A percentile compares a stretch with the other conserved stretches of the same genome.
Evolutionary conservation across 495 filamentous ascomycete species (phyloP).

Genomic region (Penicillium lividum): DNA sequence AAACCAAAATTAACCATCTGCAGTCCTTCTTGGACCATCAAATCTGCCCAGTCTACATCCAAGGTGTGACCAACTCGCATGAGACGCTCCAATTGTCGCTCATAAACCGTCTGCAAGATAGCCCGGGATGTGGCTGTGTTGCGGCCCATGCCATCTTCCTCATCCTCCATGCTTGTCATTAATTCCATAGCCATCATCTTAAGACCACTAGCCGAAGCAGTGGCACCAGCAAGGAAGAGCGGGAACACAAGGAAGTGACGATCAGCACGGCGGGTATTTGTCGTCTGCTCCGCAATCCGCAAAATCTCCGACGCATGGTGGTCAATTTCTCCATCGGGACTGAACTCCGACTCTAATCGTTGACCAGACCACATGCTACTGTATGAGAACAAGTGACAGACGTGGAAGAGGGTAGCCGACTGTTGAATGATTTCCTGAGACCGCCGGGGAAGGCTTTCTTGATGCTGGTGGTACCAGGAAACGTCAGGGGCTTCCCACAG

Average conservation of each 20-base stretch:
- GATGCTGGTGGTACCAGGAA: slow-evolving; percentile 35
- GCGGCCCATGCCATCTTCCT: slow-evolving; percentile 49
- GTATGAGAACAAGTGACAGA: slow-evolving; percentile 51
- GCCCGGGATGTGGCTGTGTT: slow-evolving; percentile 48
- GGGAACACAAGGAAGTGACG: slow-evolving; percentile 56
- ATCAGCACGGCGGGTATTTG: slow-evolving; percentile 33
- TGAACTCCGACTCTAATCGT: slow-evolving; percentile 32
- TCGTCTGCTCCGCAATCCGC: slow-evolving; percentile 38
- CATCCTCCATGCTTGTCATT: slow-evolving; percentile 49
- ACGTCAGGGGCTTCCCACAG: slow-evolving; percentile 46
- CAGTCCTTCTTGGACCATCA: slow-evolving; percentile 43
- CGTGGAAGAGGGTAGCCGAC: slow-evolving; percentile 50
- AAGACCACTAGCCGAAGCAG: slow-evolving; percentile 37
- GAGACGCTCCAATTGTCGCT: slow-evolving; percentile 44
- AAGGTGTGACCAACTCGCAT: slow-evolving; percentile 37
- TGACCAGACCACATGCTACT: slow-evolving; percentile 54
- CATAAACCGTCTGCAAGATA: slow-evolving; percentile 52
- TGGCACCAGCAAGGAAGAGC: slow-evolving; percentile 57
- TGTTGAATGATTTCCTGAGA: slow-evolving; percentile 49
- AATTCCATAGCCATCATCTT: slow-evolving; percentile 54
- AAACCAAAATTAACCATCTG: slow-evolving; percentile 45
- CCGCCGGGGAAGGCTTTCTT: slow-evolving; percentile 39
- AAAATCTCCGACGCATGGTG: slow-evolving; percentile 48
- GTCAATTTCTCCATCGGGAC: slow-evolving; percentile 41
- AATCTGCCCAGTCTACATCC: slow-evolving; percentile 49